Evolutionary conservation across 805 yeast species (phyloP).

Genomic region (Hanseniaspora pseudoguilliermondii): DNA sequence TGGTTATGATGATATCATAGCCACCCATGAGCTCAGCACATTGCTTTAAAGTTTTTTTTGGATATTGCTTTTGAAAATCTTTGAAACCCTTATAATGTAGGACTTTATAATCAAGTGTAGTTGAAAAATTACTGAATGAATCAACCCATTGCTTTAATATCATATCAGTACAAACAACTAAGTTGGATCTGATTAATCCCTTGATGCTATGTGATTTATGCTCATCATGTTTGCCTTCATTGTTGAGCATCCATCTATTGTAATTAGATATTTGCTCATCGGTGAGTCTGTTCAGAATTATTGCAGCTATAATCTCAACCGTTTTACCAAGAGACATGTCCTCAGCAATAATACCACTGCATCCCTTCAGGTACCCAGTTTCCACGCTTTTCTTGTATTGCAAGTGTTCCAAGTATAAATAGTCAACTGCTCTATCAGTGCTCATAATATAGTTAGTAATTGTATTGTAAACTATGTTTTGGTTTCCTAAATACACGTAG

Average conservation of each 20-base stretch:
- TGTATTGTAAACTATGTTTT: conserved; percentile 23
- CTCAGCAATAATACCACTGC: conserved; percentile 64
- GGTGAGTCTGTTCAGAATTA: conserved; percentile 38
- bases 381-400: background rate
- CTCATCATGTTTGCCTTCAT: conserved; percentile 12
- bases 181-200: conserved; percentile 46
- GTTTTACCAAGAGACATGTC: conserved; percentile 98
- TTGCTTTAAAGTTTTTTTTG: conserved; percentile 17
- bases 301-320: conserved; percentile 61
- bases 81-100: conserved; percentile 51
- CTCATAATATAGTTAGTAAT: conserved; percentile 24
- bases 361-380: conserved; percentile 13
- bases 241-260: background rate
- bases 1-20: conserved; percentile 68
- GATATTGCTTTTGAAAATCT: conserved; percentile 26
- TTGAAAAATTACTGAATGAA: conserved; percentile 3
- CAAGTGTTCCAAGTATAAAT: conserved; percentile 5
- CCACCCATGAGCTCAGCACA: conserved; percentile 43
- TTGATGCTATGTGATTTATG: conserved; percentile 15
- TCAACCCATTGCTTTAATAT: conserved; percentile 73
- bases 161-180: conserved; percentile 77
- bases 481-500: background rate
- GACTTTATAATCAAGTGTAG: conserved; percentile 33
- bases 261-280: background rate
- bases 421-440: conserved; percentile 15